phyloP scores from a whole-genome alignment of 1,284 basidiomycete species.

The Mycosarcoma mackinlayi region DNA sequence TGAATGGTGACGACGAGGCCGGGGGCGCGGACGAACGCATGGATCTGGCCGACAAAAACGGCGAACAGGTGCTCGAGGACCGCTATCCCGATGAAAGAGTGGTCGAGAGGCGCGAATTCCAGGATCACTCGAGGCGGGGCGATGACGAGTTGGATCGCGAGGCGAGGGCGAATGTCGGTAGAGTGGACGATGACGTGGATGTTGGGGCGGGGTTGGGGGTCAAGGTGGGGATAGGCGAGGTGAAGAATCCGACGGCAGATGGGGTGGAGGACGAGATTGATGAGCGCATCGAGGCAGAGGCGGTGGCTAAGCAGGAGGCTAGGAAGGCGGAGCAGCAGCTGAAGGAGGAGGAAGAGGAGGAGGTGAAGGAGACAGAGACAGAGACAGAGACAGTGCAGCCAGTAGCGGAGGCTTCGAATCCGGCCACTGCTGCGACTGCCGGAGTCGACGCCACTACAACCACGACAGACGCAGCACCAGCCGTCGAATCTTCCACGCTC shows the following conservation, averaged over 20 bases:
- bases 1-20: constrained; percentile 38
- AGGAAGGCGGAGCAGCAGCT: background rate
- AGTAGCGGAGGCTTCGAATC: background rate
- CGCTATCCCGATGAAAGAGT: constrained; percentile 26
- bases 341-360: background rate
- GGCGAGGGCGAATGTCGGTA: constrained; percentile 10
- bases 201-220: background rate
- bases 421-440: background rate
- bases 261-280: constrained; percentile 21
- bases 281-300: constrained; percentile 20
- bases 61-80: constrained; percentile 37
- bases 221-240: constrained; percentile 12
- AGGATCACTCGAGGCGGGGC: constrained; percentile 44
- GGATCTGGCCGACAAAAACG: constrained; percentile 54
- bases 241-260: constrained; percentile 9
- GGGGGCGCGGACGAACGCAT: constrained; percentile 37
- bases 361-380: background rate
- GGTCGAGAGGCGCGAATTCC: constrained; percentile 29
- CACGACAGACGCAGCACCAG: background rate
- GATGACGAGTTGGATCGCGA: constrained; percentile 52
- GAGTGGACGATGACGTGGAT: constrained; percentile 10
- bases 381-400: background rate
- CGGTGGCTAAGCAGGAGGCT: constrained; percentile 15
- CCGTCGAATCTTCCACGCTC: too few species aligned
- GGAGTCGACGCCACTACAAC: background rate